Percentiles rank a stretch among this genome's conserved stretches.
Conservation (phyloP, 1,284 basidiomycete species). For the Ganoderma leucocontextum region DNA sequence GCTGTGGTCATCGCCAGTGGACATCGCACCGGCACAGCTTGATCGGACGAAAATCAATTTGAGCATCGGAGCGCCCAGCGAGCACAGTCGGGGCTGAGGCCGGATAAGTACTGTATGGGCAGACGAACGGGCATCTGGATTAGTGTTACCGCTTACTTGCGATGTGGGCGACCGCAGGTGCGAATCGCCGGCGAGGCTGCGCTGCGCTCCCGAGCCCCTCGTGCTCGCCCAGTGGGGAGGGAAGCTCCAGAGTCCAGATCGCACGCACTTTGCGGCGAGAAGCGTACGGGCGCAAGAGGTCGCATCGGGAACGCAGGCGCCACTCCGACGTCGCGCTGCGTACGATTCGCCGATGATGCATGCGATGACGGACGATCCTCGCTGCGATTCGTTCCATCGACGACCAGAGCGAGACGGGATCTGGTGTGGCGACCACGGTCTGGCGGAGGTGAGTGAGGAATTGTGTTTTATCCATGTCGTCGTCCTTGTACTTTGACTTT, state of each 20-base stretch:
- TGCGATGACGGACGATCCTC: conserved; percentile 1
- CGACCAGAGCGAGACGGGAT: not conserved
- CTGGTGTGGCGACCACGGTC: no score
- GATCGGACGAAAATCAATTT: conserved; percentile 6
- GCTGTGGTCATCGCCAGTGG: conserved; percentile 15
- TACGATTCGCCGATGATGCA: conserved; percentile 4
- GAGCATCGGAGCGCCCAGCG: not conserved
- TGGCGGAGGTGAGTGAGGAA: conserved; percentile 8
- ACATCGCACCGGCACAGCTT: conserved; percentile 7
- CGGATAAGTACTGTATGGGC: no score
- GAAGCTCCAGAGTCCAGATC: not conserved
- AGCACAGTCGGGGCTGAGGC: no score
- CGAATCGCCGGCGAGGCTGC: conserved; percentile 3
- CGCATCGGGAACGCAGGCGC: not conserved
- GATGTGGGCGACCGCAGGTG: not conserved
- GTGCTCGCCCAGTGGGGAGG: not conserved
- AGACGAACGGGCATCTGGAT: not conserved
- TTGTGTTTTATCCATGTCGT: conserved; percentile 1
- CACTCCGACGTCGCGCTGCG: conserved; percentile 2
- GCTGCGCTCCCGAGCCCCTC: not conserved
- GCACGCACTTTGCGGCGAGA: conserved; percentile 5
- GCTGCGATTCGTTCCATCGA: not conserved
- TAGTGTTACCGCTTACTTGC: no score
- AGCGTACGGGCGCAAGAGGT: not conserved
- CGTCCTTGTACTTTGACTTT: not conserved